Conservation (phyloP, 108 stramenopile species). For the Pseudonitzschia multistriata region DNA sequence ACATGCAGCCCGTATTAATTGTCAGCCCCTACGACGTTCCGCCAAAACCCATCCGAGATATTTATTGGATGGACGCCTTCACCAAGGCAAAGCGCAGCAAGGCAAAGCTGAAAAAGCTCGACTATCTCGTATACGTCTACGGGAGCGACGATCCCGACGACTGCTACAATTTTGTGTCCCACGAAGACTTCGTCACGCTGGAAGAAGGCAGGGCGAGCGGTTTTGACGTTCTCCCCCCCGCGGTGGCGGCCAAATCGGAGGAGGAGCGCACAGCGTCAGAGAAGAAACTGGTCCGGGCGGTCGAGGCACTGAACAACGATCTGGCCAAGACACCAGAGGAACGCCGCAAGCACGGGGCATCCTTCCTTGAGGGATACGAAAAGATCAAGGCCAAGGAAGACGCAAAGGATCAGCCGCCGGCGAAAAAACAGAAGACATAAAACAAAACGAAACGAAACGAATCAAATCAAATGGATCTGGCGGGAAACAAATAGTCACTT, state of each 20-base stretch:
- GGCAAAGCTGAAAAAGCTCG: constrained; percentile 13
- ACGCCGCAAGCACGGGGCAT: constrained; percentile 8
- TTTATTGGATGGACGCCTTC: constrained; percentile 24
- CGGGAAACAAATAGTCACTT: neutral
- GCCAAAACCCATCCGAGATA: constrained; percentile 25
- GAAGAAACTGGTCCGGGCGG: constrained; percentile 3
- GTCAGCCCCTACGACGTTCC: constrained; percentile 24
- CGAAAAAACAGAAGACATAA: constrained; percentile 9
- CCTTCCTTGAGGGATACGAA: constrained; percentile 14
- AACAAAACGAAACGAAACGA: neutral
- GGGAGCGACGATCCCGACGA: constrained; percentile 20
- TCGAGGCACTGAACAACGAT: constrained; percentile 22
- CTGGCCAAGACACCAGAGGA: neutral
- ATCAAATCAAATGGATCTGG: neutral
- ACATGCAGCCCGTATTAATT: constrained; percentile 15
- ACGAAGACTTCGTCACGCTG: constrained; percentile 21
- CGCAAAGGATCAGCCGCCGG: neutral
- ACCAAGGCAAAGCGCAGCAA: constrained; percentile 15
- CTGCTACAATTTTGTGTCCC: constrained; percentile 20
- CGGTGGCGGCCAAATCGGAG: constrained; percentile 6
- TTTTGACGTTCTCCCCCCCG: constrained; percentile 6
- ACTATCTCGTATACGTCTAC: constrained; percentile 24
- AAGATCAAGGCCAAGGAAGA: neutral
- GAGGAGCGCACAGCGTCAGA: constrained; percentile 8
- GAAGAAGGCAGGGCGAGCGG: constrained; percentile 14